These are phyloP conservation scores for Stagonosporopsis vannaccii DNA, from an alignment of 2,329 filamentous ascomycete species.

Conservation along the genomic window DNA sequence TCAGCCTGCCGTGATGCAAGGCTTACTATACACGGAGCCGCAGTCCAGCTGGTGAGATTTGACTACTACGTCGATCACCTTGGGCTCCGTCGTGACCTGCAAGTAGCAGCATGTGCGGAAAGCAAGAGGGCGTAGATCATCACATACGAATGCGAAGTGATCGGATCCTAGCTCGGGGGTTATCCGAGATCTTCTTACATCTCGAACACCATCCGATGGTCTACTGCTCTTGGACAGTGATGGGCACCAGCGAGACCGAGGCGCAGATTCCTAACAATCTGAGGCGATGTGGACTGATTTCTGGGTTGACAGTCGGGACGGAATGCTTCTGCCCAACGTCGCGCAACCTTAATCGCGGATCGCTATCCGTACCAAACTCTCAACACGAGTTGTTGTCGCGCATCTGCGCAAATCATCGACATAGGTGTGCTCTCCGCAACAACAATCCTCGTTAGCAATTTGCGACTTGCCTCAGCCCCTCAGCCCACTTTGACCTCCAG, in stretches of 20 bases:
- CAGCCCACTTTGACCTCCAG: neutral
- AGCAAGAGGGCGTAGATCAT: conserved; percentile 6
- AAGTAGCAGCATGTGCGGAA: neutral
- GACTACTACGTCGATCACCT: conserved; percentile 1
- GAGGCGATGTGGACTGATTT: conserved; percentile 5
- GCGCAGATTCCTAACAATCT: neutral
- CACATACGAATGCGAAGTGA: neutral
- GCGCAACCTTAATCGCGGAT: neutral
- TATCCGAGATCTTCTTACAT: neutral
- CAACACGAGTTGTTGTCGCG: neutral
- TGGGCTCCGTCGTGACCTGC: neutral
- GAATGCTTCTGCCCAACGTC: conserved; percentile 11
- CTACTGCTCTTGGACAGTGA: neutral
- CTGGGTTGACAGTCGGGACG: conserved; percentile 1
- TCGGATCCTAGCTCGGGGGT: neutral
- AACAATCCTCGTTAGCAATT: neutral
- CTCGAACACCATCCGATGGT: neutral
- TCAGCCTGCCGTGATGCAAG: neutral
- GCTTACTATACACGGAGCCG: neutral
- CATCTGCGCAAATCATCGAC: neutral
- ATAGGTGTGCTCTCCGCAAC: conserved; percentile 1
- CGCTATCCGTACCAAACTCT: neutral
- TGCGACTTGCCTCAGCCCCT: conserved; percentile 1
- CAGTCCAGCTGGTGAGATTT: neutral
- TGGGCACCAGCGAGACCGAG: neutral